phyloP scores from a whole-genome alignment of 768 basidiomycete species.

The Boletus fagicola region DNA sequence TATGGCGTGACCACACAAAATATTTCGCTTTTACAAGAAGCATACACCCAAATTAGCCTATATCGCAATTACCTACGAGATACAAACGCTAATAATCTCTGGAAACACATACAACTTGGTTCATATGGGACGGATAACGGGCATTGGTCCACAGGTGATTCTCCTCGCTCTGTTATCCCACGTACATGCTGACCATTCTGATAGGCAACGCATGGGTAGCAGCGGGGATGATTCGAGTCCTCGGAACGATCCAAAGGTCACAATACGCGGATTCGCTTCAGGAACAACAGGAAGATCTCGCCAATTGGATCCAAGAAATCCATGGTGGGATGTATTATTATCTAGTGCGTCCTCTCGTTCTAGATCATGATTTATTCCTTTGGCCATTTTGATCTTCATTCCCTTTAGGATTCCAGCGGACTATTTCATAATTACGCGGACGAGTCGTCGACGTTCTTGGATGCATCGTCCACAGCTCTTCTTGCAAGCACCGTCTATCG shows the following conservation, averaged over 20 bases:
- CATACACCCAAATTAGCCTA: constrained; percentile 68
- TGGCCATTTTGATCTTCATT: background rate
- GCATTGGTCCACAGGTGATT: constrained; percentile 74
- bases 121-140: constrained; percentile 52
- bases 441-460: constrained; percentile 58
- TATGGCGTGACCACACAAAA: constrained; percentile 67
- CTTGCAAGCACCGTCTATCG: constrained; percentile 78
- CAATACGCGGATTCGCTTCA: constrained; percentile 48
- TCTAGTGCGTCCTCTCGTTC: constrained; percentile 42
- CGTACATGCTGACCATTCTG: background rate
- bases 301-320: constrained; percentile 68
- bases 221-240: constrained; percentile 80
- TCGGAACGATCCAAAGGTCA: constrained; percentile 69
- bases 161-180: background rate
- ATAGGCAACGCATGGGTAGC: constrained; percentile 89
- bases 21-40: constrained; percentile 54
- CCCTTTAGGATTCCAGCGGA: constrained; percentile 11
- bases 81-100: constrained; percentile 48
- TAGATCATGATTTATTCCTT: background rate
- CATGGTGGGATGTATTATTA: constrained; percentile 65
- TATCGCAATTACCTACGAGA: constrained; percentile 70
- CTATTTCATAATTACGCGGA: constrained; percentile 73
- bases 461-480: constrained; percentile 71
- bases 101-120: constrained; percentile 76
- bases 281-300: constrained; percentile 55